Conservation (phyloP, 2,329 filamentous ascomycete species). For the Alternaria conjuncta region DNA sequence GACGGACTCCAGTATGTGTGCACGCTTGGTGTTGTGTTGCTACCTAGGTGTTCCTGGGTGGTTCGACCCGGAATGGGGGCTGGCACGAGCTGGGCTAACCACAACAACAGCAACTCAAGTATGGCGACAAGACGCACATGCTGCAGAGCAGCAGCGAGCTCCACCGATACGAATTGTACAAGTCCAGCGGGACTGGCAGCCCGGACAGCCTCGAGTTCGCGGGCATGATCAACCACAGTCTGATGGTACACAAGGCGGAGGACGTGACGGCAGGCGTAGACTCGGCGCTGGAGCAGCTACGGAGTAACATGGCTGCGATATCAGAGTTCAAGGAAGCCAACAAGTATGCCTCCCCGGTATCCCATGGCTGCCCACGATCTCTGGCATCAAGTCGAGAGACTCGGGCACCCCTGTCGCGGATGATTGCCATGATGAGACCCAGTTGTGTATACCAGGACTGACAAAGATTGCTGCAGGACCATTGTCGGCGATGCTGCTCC, state of each 20-base stretch:
- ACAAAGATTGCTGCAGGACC: slow-evolving; percentile 43
- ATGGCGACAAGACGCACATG: slow-evolving; percentile 62
- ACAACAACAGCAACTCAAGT: slow-evolving; percentile 59
- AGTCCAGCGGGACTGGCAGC: slow-evolving; percentile 46
- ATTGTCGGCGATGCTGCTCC: slow-evolving; percentile 45
- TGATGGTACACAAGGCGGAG: slow-evolving; percentile 61
- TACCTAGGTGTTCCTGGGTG: slow-evolving; percentile 7
- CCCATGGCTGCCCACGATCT: slow-evolving; percentile 28
- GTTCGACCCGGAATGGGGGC: slow-evolving; percentile 14
- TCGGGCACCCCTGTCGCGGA: slow-evolving; percentile 16
- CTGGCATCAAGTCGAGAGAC: slow-evolving; percentile 24
- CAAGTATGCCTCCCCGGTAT: slow-evolving; percentile 53
- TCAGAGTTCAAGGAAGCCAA: slow-evolving; percentile 67
- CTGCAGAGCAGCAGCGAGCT: slow-evolving; percentile 61
- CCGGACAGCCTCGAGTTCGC: slow-evolving; percentile 57
- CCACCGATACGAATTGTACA: slow-evolving; percentile 65
- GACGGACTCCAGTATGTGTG: slow-evolving; percentile 49
- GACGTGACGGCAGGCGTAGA: slow-evolving; percentile 63
- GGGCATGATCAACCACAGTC: slow-evolving; percentile 63
- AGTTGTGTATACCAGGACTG: slow-evolving; percentile 30
- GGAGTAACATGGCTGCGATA: slow-evolving; percentile 65
- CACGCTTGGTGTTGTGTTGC: slow-evolving; percentile 12
- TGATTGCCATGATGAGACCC: slow-evolving; percentile 10
- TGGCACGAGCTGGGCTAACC: slow-evolving; percentile 38
- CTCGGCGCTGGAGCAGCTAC: slow-evolving; percentile 64